A percentile compares a stretch with the other conserved stretches of the same genome.
phyloP scores from a whole-genome alignment of 2,329 filamentous ascomycete genomes.

The Saccharata proteae region DNA sequence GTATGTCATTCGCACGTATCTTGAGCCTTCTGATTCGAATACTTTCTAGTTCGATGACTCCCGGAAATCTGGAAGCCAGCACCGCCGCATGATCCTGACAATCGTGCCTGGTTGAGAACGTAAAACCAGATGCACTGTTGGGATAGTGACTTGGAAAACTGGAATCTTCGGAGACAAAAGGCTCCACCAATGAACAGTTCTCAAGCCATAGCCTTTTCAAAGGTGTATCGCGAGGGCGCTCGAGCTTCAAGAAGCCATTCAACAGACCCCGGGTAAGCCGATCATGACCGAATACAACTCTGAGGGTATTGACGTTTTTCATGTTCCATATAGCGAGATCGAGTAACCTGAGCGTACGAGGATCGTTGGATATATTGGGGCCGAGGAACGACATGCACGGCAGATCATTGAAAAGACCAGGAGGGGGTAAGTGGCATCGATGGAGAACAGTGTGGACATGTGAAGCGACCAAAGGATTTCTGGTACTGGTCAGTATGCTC shows the following conservation, averaged over 20 bases:
- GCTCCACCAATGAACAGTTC: slow-evolving; percentile 24
- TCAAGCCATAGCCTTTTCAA: slow-evolving; percentile 35
- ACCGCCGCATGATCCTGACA: too few species aligned
- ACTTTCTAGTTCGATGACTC: too few species aligned
- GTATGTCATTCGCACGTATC: too few species aligned
- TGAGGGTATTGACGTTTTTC: slow-evolving; percentile 31
- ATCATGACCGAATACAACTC: slow-evolving; percentile 33
- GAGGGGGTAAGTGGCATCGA: slow-evolving; percentile 34
- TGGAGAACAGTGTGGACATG: slow-evolving; percentile 33
- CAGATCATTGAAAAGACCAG: slow-evolving; percentile 32
- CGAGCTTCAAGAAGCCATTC: slow-evolving; percentile 26
- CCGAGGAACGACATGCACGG: slow-evolving; percentile 27
- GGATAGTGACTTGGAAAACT: background rate
- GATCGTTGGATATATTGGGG: slow-evolving; percentile 28
- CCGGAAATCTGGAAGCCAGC: too few species aligned
- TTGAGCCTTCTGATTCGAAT: too few species aligned
- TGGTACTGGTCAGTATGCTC: slow-evolving; percentile 12
- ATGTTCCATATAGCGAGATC: slow-evolving; percentile 27
- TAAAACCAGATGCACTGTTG: background rate
- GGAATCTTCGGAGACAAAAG: too few species aligned
- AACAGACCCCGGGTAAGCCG: slow-evolving; percentile 28
- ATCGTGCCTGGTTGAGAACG: too few species aligned
- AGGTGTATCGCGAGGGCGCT: slow-evolving; percentile 16
- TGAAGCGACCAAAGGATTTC: slow-evolving; percentile 28
- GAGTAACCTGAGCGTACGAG: slow-evolving; percentile 27